These are phyloP conservation scores for Penicillium sumatraense DNA, from an alignment of 2,329 filamentous ascomycete species.

Conservation along the genomic window DNA sequence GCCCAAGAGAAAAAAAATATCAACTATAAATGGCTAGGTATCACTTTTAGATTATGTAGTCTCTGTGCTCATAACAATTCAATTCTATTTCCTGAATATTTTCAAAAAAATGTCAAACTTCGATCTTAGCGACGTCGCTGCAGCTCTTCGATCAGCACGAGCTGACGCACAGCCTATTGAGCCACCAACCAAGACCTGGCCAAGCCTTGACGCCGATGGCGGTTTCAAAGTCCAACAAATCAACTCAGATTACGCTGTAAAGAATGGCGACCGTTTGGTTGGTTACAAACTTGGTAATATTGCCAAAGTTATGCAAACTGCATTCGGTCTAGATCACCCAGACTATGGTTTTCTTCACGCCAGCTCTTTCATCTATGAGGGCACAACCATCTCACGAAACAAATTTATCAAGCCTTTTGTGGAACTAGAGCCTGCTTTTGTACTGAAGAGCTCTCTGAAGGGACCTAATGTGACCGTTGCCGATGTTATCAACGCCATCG, in stretches of 20 bases:
- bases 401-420: slow-evolving; percentile 24
- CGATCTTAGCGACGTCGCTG: slow-evolving; percentile 16
- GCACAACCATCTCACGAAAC: slow-evolving; percentile 8
- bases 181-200: slow-evolving; percentile 21
- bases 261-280: slow-evolving; percentile 21
- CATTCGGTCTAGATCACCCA: slow-evolving; percentile 24
- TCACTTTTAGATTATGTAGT: too few species aligned
- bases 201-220: slow-evolving; percentile 13
- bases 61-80: too few species aligned
- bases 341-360: slow-evolving; percentile 25
- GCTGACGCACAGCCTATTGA: slow-evolving; percentile 15
- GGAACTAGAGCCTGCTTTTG: slow-evolving; percentile 23
- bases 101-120: neutral
- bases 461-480: slow-evolving; percentile 23
- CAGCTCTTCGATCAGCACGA: slow-evolving; percentile 17
- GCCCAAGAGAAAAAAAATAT: too few species aligned
- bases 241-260: slow-evolving; percentile 16
- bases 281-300: slow-evolving; percentile 28
- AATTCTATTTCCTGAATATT: neutral
- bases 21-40: too few species aligned
- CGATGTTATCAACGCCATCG: slow-evolving; percentile 22
- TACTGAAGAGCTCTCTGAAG: slow-evolving; percentile 10
- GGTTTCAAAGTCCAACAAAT: slow-evolving; percentile 21
- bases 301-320: slow-evolving; percentile 27
- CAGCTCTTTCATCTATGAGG: slow-evolving; percentile 22